These are phyloP conservation scores for Seiridium unicorne DNA, from an alignment of 2,329 filamentous ascomycete genomes.

Conservation along the genomic window DNA sequence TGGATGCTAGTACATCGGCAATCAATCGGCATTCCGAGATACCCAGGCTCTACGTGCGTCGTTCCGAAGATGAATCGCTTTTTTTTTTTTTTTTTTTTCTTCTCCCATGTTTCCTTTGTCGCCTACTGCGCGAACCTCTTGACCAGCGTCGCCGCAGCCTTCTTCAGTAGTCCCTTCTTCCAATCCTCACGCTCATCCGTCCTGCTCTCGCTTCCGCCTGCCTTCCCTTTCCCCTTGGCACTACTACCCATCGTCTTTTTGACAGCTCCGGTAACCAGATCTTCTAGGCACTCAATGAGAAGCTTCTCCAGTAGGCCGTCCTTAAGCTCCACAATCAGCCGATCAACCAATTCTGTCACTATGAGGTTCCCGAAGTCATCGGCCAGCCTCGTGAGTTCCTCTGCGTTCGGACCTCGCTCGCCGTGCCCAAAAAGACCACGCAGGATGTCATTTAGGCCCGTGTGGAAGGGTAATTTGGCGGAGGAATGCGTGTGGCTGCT, in stretches of 20 bases:
- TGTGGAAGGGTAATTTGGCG: neutral
- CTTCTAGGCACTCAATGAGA: slow-evolving; percentile 7
- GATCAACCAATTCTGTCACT: slow-evolving; percentile 1
- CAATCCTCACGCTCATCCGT: neutral
- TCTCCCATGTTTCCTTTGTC: too few relatives aligned
- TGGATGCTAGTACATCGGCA: too few relatives aligned
- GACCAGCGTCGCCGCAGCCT: neutral
- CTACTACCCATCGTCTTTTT: neutral
- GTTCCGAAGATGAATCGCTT: too few relatives aligned
- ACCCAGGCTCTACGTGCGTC: too few relatives aligned
- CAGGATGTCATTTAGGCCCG: slow-evolving; percentile 8
- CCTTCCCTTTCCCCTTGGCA: neutral
- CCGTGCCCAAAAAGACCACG: slow-evolving; percentile 3
- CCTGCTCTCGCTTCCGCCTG: neutral
- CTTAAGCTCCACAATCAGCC: slow-evolving; percentile 4
- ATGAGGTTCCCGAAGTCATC: slow-evolving; percentile 5
- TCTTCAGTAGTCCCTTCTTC: slow-evolving; percentile 8
- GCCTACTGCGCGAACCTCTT: neutral
- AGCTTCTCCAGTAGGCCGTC: slow-evolving; percentile 7
- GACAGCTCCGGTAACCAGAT: slow-evolving; percentile 1
- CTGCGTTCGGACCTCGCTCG: slow-evolving; percentile 1
- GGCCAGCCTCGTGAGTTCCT: neutral
- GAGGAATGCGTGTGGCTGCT: neutral
- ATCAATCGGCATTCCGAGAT: too few relatives aligned
- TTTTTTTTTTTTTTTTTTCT: too few relatives aligned